Evolutionary conservation across 1,284 basidiomycete genomes (phyloP).

Genomic region (Albatrellus sp.): DNA sequence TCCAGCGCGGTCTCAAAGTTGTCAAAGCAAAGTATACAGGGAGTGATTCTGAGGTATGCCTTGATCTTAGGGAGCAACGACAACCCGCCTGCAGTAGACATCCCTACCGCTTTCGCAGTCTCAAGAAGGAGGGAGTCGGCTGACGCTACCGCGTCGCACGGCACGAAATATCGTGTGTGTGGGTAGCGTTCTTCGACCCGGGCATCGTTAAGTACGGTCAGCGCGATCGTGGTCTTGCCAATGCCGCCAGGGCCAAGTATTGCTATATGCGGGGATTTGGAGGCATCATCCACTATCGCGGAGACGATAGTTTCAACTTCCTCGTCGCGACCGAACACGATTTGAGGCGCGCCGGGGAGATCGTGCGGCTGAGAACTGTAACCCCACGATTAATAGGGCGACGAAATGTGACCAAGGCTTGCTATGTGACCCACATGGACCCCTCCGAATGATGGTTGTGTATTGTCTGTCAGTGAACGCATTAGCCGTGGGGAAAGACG

Average conservation of each 20-base stretch:
- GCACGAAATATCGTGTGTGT: slow-evolving; percentile 16
- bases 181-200: slow-evolving; percentile 11
- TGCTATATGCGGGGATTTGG: slow-evolving; percentile 11
- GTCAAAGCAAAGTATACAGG: slow-evolving; percentile 18
- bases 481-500: background rate
- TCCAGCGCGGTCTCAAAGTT: slow-evolving; percentile 25
- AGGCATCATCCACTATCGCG: background rate
- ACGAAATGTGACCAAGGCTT: background rate
- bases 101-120: slow-evolving; percentile 12
- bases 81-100: background rate
- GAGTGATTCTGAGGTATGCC: slow-evolving; percentile 9
- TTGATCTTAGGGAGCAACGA: background rate
- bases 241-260: slow-evolving; percentile 24
- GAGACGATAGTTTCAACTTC: slow-evolving; percentile 6
- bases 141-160: slow-evolving; percentile 16
- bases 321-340: slow-evolving; percentile 5
- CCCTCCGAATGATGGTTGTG: background rate
- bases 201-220: slow-evolving; percentile 16
- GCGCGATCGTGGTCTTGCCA: slow-evolving; percentile 23
- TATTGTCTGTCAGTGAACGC: background rate
- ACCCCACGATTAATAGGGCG: background rate
- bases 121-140: slow-evolving; percentile 13
- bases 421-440: background rate
- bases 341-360: background rate
- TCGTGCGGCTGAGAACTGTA: background rate